Percentiles rank a stretch among this genome's conserved stretches.
Conservation (phyloP, 176 grass and related monocot genomes). For the Avena eriantha region DNA sequence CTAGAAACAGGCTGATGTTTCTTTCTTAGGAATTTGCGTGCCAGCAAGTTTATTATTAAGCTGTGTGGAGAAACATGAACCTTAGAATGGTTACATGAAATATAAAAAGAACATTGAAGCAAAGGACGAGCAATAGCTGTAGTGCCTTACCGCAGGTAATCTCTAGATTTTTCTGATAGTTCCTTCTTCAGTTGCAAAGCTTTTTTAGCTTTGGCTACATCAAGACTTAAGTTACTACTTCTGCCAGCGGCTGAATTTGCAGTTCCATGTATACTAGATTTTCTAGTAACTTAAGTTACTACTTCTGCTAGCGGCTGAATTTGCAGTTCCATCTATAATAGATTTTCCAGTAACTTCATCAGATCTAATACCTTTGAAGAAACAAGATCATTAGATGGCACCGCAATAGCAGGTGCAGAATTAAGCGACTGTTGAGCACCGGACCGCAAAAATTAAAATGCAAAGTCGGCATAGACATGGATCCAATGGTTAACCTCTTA, state of each 20-base stretch:
- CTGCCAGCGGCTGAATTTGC: slow-evolving; percentile 69
- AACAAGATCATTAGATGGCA: slow-evolving; percentile 46
- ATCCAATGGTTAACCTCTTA: background rate
- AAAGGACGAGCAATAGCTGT: background rate
- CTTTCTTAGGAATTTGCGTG: slow-evolving; percentile 58
- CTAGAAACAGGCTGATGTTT: slow-evolving; percentile 41
- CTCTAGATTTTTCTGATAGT: slow-evolving; percentile 89
- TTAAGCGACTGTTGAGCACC: slow-evolving; percentile 57
- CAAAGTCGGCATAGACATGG: slow-evolving; percentile 43
- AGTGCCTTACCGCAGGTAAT: slow-evolving; percentile 65
- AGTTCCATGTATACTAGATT: slow-evolving; percentile 99
- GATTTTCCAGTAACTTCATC: slow-evolving; percentile 99
- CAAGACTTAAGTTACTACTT: slow-evolving; percentile 87
- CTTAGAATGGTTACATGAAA: slow-evolving; percentile 31
- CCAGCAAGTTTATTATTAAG: slow-evolving; percentile 82
- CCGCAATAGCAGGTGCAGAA: slow-evolving; percentile 55
- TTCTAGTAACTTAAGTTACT: too few species aligned
- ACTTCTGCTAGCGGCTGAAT: too few species aligned
- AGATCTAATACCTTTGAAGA: slow-evolving; percentile 99
- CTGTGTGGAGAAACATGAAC: slow-evolving; percentile 42
- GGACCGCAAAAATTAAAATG: slow-evolving; percentile 50
- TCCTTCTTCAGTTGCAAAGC: slow-evolving; percentile 95
- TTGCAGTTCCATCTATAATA: too few species aligned
- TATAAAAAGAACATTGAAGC: slow-evolving; percentile 33
- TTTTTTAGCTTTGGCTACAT: slow-evolving; percentile 99